These are phyloP conservation scores for Perkinsus chesapeaki DNA, from an alignment of 169 alveolate genomes.

Conservation along the genomic window DNA sequence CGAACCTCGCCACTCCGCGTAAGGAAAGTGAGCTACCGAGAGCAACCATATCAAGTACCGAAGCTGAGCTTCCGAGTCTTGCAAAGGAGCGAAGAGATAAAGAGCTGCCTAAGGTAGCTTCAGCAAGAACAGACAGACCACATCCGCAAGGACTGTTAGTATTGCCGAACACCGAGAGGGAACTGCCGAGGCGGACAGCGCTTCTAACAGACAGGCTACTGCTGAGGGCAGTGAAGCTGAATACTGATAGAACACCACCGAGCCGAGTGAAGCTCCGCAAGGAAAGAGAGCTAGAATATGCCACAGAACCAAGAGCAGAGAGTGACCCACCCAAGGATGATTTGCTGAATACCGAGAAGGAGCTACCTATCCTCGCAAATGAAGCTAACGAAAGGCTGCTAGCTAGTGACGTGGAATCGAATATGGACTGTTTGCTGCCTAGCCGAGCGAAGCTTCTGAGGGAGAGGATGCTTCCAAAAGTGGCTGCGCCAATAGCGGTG, in stretches of 20 bases:
- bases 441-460: neutral
- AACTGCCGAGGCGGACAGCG: neutral
- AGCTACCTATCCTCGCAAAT: neutral
- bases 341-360: neutral
- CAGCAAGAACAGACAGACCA: constrained; percentile 15
- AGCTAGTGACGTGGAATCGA: neutral
- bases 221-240: neutral
- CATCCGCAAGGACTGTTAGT: neutral
- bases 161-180: constrained; percentile 2
- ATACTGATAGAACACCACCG: neutral
- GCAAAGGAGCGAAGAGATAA: constrained; percentile 1
- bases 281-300: neutral
- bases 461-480: neutral
- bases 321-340: neutral
- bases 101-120: constrained; percentile 17
- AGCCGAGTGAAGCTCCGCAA: neutral
- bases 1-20: neutral
- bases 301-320: neutral
- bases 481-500: neutral
- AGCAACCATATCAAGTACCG: constrained; percentile 10
- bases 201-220: neutral
- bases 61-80: constrained; percentile 9
- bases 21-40: neutral
- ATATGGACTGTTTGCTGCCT: neutral
- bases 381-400: neutral